Conservation (phyloP, 2,329 filamentous ascomycete genomes). For the Pseudogymnoascus sp. region DNA sequence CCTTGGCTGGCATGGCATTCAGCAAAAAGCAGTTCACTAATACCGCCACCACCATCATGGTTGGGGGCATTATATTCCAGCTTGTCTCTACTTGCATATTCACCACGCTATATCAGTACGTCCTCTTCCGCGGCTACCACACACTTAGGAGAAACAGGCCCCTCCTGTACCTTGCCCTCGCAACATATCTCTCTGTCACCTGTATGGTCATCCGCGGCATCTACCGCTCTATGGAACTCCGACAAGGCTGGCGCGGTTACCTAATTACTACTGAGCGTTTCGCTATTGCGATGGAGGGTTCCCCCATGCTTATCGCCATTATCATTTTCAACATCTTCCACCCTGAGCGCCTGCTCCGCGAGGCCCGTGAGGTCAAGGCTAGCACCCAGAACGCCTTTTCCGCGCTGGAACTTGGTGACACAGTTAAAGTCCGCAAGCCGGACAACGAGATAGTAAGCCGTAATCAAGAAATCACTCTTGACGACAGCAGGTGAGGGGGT, state of each 20-base stretch:
- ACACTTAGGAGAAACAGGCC: slow-evolving; percentile 24
- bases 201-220: slow-evolving; percentile 37
- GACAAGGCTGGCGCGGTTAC: slow-evolving; percentile 34
- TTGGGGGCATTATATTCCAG: slow-evolving; percentile 31
- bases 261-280: slow-evolving; percentile 35
- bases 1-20: slow-evolving; percentile 35
- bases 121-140: slow-evolving; percentile 32
- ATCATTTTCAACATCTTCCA: slow-evolving; percentile 27
- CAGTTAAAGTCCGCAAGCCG: background rate
- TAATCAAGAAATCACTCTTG: background rate
- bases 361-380: background rate
- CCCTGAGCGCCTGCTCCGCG: background rate
- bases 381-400: background rate
- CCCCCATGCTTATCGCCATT: slow-evolving; percentile 33
- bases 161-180: slow-evolving; percentile 24
- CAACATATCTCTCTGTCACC: slow-evolving; percentile 30
- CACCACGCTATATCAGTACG: slow-evolving; percentile 31
- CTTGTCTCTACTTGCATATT: slow-evolving; percentile 30
- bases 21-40: slow-evolving; percentile 28
- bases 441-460: background rate
- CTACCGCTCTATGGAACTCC: slow-evolving; percentile 39
- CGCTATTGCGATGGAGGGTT: slow-evolving; percentile 34
- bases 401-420: background rate
- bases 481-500: background rate
- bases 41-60: slow-evolving; percentile 28